Evolutionary conservation across 129 eudicot genomes (phyloP), one percentile per base, ranked within the genome.

Genomic region (Lonicera japonica): DNA sequence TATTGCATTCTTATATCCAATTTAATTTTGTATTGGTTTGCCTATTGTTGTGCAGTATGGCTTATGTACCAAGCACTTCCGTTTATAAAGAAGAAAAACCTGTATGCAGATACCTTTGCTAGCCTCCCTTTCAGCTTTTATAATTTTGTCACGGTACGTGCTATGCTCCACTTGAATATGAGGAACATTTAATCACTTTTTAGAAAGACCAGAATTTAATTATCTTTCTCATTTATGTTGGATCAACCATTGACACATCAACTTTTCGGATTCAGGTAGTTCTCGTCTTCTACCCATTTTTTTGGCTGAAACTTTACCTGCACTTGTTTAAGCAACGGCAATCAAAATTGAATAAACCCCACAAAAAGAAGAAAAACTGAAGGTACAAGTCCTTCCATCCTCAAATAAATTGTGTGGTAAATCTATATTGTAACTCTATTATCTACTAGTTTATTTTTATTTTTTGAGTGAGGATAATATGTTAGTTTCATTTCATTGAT

Each of bases 61-160:
- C 77, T 88, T 58, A 92, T 92, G 95, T 92, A 88, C 75, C 75
- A 85, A 70, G 82, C 95, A 50, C 99, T 92, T 56, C 96, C 95
- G 0, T 62, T 76, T 57, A 76, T 88, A 69, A 76, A 74, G 87
- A 74, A 78, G 75, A 84, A 78, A 59, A 75, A 82, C 41, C 85
- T 92, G 17, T 85, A 82, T 58, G 82, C 76, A 65, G 78, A 84
- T 66, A 65, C 69, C 54, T 85, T 85, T 63, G 69, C 73, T 58
- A 58, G 54, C 63, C 73, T 88, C 23, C 95, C 91, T 61, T 80
- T 92, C 77, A 83, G 83, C 77, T 92, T 85, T 71, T 70, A 69
- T 53, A 59, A 76, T 52, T 88, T 82, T 56, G 77, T 92, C 61
- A 64, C 59, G 91, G 99, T 92, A 83, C 34, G 73, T 63, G 39